A percentile compares a stretch with the other conserved stretches of the same genome.
phyloP scores from a whole-genome alignment of 345 rosid genomes.

The Ailanthus altissimus region DNA sequence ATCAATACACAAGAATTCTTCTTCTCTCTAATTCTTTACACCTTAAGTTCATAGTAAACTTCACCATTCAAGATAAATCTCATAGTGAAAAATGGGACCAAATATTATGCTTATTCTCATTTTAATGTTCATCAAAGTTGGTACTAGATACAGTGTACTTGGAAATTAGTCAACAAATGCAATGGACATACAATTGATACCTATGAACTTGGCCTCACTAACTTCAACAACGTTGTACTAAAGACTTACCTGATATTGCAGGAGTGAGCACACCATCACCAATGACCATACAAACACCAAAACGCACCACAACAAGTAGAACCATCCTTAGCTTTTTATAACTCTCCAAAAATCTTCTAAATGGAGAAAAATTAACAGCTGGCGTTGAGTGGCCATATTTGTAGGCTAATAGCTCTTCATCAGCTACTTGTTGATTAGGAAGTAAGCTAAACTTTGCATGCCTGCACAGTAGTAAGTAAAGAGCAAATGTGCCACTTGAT shows the following conservation, averaged over 20 bases:
- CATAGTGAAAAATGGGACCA: not conserved
- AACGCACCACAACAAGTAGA: conserved; percentile 68
- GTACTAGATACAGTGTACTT: not conserved
- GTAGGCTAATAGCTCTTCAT: conserved; percentile 89
- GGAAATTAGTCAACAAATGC: not conserved
- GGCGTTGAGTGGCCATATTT: conserved; percentile 58
- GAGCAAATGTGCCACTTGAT: conserved; percentile 90
- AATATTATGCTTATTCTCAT: not conserved
- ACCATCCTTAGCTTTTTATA: conserved; percentile 73
- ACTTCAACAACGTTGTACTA: not conserved
- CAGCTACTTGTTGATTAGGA: conserved; percentile 96
- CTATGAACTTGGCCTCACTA: not conserved
- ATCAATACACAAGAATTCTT: too few relatives aligned
- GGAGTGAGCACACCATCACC: conserved; percentile 92
- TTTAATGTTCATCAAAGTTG: not conserved
- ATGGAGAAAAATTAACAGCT: conserved; percentile 43
- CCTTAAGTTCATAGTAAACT: conserved; percentile 12
- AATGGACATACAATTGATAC: not conserved
- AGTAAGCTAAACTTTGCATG: conserved; percentile 86
- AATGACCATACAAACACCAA: conserved; percentile 90
- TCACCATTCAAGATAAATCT: not conserved
- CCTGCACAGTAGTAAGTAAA: conserved; percentile 85
- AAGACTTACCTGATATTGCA: conserved; percentile 71
- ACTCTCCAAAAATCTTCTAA: conserved; percentile 73
- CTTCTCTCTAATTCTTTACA: too few relatives aligned